These are phyloP conservation scores for Globisporangium heterothallicum DNA, from an alignment of 352 stramenopile genomes.

Conservation along the genomic window DNA sequence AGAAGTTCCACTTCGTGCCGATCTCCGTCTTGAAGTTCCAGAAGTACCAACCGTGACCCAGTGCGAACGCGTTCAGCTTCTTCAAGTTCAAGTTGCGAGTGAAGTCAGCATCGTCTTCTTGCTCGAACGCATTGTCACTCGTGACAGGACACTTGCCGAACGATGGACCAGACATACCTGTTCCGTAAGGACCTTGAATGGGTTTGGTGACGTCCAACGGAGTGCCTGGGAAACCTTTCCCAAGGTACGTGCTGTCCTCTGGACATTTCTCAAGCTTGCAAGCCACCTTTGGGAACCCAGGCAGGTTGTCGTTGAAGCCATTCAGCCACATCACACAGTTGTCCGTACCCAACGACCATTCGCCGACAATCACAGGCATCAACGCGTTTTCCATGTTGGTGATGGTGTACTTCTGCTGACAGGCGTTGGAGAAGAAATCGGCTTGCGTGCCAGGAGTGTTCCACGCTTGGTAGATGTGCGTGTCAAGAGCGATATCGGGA, in stretches of 20 bases:
- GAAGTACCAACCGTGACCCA: slow-evolving; percentile 93
- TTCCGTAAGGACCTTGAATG: slow-evolving; percentile 82
- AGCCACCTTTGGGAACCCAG: slow-evolving; percentile 88
- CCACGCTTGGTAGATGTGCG: slow-evolving; percentile 94
- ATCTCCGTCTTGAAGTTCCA: slow-evolving; percentile 95
- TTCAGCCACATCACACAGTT: slow-evolving; percentile 86
- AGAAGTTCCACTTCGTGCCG: slow-evolving; percentile 86
- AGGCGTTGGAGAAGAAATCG: slow-evolving; percentile 89
- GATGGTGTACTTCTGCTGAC: slow-evolving; percentile 85
- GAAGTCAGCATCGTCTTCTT: slow-evolving; percentile 73
- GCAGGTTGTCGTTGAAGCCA: slow-evolving; percentile 88
- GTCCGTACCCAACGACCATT: slow-evolving; percentile 90
- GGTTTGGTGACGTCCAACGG: slow-evolving; percentile 84
- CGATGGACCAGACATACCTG: slow-evolving; percentile 74
- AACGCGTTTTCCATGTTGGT: slow-evolving; percentile 88
- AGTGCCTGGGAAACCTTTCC: slow-evolving; percentile 81
- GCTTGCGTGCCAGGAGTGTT: slow-evolving; percentile 58
- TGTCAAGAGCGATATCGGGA: slow-evolving; percentile 92
- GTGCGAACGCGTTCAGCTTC: slow-evolving; percentile 89
- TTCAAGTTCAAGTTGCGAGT: slow-evolving; percentile 84
- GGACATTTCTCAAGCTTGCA: slow-evolving; percentile 87
- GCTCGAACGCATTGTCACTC: slow-evolving; percentile 77
- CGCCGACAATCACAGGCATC: slow-evolving; percentile 93
- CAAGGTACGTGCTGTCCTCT: slow-evolving; percentile 84
- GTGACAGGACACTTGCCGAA: slow-evolving; percentile 86